Percentiles rank a stretch among this genome's conserved stretches.
These are phyloP conservation scores for Sugiyamaella floridensis DNA, from an alignment of 805 yeast species.

Conservation along the genomic window DNA sequence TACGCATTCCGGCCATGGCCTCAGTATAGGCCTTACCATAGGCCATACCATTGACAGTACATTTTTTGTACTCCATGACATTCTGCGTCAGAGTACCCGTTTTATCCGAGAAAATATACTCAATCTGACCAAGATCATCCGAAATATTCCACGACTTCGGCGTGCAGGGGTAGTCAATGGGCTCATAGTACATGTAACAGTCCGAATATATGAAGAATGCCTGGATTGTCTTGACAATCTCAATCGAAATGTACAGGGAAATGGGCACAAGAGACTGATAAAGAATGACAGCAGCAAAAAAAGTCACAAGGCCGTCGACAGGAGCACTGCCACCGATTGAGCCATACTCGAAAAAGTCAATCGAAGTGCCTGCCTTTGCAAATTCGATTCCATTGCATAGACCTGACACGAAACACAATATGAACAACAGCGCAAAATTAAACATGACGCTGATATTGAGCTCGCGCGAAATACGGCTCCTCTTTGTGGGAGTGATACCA, in stretches of 20 bases:
- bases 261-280: constrained; percentile 77
- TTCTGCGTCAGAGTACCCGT: constrained; percentile 82
- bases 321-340: constrained; percentile 57
- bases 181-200: constrained; percentile 59
- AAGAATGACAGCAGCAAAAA: constrained; percentile 65
- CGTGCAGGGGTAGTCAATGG: constrained; percentile 67
- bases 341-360: constrained; percentile 54
- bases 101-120: constrained; percentile 74
- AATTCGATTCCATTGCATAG: constrained; percentile 63
- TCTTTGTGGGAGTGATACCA: constrained; percentile 72
- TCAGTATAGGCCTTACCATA: constrained; percentile 75
- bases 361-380: constrained; percentile 37
- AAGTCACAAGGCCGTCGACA: constrained; percentile 60
- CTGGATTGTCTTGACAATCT: constrained; percentile 71
- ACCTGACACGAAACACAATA: constrained; percentile 65
- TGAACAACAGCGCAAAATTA: constrained; percentile 57
- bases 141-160: constrained; percentile 83
- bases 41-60: constrained; percentile 59
- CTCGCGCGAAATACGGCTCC: constrained; percentile 59
- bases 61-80: constrained; percentile 77
- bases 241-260: constrained; percentile 71
- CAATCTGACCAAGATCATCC: constrained; percentile 80
- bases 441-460: constrained; percentile 60
- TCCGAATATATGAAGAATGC: constrained; percentile 74
- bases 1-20: constrained; percentile 62